Conservation (phyloP, 2,329 filamentous ascomycete genomes). For the Trichoderma arundinaceum region DNA sequence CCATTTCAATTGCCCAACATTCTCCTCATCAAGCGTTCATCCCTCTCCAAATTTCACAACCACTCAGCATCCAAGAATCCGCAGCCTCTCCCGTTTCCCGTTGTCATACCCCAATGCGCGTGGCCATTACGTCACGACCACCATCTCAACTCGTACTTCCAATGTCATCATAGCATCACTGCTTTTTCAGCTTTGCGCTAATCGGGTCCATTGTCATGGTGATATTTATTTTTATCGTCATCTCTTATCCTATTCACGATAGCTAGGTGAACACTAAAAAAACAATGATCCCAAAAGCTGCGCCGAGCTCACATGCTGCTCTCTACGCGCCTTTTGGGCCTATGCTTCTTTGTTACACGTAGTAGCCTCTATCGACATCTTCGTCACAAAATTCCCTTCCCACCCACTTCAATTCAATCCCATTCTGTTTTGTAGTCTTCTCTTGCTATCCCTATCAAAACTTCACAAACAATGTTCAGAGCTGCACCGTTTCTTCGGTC, state of each 20-base stretch:
- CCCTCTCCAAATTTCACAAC: not conserved
- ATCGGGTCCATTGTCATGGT: constrained; percentile 6
- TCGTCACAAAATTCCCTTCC: not conserved
- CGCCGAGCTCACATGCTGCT: not conserved
- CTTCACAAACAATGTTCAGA: constrained; percentile 40
- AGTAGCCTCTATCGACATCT: not conserved
- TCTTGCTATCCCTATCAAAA: not conserved
- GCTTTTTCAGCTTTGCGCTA: not conserved
- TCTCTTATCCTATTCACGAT: not conserved
- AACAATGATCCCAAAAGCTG: constrained; percentile 14
- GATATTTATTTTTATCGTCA: not conserved
- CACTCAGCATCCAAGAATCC: not conserved
- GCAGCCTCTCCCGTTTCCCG: constrained; percentile 17
- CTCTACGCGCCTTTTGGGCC: not conserved
- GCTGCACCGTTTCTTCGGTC: constrained; percentile 32
- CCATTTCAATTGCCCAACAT: not conserved
- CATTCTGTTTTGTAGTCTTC: not conserved
- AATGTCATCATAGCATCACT: constrained; percentile 31
- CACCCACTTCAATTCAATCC: not conserved
- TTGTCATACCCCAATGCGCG: constrained; percentile 13
- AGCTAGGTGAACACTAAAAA: not conserved
- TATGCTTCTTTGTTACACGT: not conserved
- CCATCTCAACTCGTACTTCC: not conserved
- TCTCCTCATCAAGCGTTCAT: too few species aligned
- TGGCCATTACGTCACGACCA: constrained; percentile 32